A percentile compares a stretch with the other conserved stretches of the same genome.
These are phyloP conservation scores for Teratosphaeriaceae sp. DNA, from an alignment of 2,329 filamentous ascomycete species.

Conservation along the genomic window DNA sequence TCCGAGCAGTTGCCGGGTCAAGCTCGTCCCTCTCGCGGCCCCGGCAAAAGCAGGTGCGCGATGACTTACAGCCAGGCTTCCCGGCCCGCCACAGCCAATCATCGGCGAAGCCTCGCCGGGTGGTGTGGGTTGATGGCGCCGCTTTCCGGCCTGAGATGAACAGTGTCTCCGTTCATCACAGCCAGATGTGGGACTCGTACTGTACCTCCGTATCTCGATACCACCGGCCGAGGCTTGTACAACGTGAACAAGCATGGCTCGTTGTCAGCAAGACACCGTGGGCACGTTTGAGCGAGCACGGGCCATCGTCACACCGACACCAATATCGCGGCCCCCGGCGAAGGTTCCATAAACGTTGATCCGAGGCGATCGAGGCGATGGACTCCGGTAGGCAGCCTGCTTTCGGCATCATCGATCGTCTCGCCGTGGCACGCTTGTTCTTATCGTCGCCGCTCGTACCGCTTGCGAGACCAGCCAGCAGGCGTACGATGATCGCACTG, in stretches of 20 bases:
- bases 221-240: not conserved
- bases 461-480: too few species aligned
- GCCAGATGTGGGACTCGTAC: slow-evolving; percentile 55
- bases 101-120: too few species aligned
- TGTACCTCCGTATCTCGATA: slow-evolving; percentile 55
- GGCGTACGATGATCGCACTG: too few species aligned
- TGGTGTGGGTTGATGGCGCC: slow-evolving; percentile 41
- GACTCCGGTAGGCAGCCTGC: not conserved
- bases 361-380: slow-evolving; percentile 5
- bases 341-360: slow-evolving; percentile 2
- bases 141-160: not conserved
- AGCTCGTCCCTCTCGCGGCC: not conserved
- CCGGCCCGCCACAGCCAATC: not conserved
- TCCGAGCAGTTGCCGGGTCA: too few species aligned
- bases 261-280: slow-evolving; percentile 9
- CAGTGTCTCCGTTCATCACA: slow-evolving; percentile 61
- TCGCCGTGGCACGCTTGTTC: not conserved
- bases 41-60: not conserved
- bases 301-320: slow-evolving; percentile 7
- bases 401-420: not conserved
- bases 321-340: not conserved
- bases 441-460: too few species aligned
- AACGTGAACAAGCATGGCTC: slow-evolving; percentile 7
- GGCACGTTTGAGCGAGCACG: slow-evolving; percentile 8
- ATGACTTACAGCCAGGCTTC: not conserved